Conservation (phyloP, 495 filamentous ascomycete species). For the Neurospora sp. region DNA sequence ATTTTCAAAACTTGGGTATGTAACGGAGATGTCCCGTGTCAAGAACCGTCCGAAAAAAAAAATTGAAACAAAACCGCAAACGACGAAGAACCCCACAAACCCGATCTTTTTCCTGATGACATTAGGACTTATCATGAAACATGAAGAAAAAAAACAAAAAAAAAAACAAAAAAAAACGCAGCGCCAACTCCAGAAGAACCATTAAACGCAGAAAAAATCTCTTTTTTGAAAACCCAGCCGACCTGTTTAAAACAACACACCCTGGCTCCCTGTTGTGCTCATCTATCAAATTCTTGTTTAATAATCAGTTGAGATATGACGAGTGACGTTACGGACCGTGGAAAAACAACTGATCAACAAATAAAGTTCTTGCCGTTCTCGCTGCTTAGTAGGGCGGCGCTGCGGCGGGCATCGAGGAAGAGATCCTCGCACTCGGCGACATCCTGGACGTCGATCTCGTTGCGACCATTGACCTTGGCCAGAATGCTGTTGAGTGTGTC, state of each 20-base stretch:
- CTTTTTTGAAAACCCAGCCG: conserved; percentile 21
- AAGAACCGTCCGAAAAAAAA: not conserved
- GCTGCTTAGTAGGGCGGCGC: conserved; percentile 58
- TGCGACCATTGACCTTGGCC: conserved; percentile 53
- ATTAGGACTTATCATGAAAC: not conserved
- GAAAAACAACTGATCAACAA: conserved; percentile 26
- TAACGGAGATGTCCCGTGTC: not conserved
- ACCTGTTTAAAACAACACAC: not conserved
- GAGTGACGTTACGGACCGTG: conserved; percentile 15
- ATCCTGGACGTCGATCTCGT: conserved; percentile 69
- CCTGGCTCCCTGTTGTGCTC: conserved; percentile 2
- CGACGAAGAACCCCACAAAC: not conserved
- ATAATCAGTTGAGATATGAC: conserved; percentile 28
- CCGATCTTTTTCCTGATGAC: not conserved
- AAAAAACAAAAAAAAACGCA: not conserved
- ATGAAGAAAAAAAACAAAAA: not conserved
- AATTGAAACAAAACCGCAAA: not conserved
- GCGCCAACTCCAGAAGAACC: conserved; percentile 16
- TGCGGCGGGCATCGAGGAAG: conserved; percentile 82
- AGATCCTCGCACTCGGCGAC: conserved; percentile 82
- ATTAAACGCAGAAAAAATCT: conserved; percentile 9
- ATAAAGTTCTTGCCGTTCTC: conserved; percentile 55
- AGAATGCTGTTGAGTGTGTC: conserved; percentile 37
- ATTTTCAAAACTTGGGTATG: not conserved
- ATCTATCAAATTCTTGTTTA: conserved; percentile 22